A percentile compares a stretch with the other conserved stretches of the same genome.
Conservation (phyloP, 176 grass and related monocot species). For the Urochloa ruziziensis region DNA sequence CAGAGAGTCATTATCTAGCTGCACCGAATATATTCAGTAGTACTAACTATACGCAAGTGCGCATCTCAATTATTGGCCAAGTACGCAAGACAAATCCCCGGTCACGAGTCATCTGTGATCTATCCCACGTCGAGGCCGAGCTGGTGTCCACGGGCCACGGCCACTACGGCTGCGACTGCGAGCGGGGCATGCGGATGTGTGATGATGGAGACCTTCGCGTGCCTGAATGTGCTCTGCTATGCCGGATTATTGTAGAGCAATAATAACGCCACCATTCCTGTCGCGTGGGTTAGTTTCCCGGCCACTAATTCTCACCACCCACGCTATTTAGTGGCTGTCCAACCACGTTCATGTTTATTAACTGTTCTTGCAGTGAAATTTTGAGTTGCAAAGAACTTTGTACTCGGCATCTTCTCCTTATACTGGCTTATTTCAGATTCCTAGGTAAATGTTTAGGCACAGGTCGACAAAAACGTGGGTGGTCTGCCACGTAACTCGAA, state of each 20-base stretch:
- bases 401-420: too few relatives aligned
- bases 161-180: neutral
- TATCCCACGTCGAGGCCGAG: slow-evolving; percentile 7
- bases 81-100: neutral
- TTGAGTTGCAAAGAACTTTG: too few relatives aligned
- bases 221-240: neutral
- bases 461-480: too few relatives aligned
- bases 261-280: neutral
- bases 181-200: neutral
- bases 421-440: too few relatives aligned
- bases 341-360: neutral
- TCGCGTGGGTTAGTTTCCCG: neutral
- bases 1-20: neutral
- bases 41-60: neutral
- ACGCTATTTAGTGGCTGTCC: neutral
- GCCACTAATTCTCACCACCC: neutral
- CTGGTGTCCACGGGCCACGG: slow-evolving; percentile 27
- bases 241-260: slow-evolving; percentile 17
- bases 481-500: too few relatives aligned
- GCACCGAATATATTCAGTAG: neutral
- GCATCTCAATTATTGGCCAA: slow-evolving; percentile 24
- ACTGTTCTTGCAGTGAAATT: too few relatives aligned
- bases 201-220: slow-evolving; percentile 15
- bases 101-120: neutral
- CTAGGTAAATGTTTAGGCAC: too few relatives aligned